Evolutionary conservation across 2,329 filamentous ascomycete species (phyloP), one percentile per base, ranked within the genome.

Genomic region (Pseudocercospora fuligena): DNA sequence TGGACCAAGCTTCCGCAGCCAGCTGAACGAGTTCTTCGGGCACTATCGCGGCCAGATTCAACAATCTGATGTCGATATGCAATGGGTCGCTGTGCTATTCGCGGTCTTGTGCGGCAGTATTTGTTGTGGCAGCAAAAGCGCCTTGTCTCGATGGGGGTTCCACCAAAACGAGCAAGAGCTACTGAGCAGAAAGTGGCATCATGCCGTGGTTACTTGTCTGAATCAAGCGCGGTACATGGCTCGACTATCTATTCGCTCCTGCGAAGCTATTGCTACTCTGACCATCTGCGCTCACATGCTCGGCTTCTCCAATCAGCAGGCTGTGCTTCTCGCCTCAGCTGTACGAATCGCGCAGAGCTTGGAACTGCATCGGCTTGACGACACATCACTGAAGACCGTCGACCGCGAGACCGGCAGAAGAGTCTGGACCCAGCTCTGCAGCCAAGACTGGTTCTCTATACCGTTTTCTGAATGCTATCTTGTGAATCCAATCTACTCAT

Each of bases 211-310:
- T 11, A 59, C 51, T 16, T 66, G 59, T 53, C 64, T 66, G 11
- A 63, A 63, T 21, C 29, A 27, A 8, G 59, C 60, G 14, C 16
- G 58, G 1, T 66, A 60, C 23, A 63, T 66, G 59, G 60, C 60
- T 5, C 46, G 62, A 8, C 49, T 31, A 19, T 66, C 64, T 2
- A 66, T 66, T 33, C 46, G 29, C 6, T 58, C 60, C 23, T 66
- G 64, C 36, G 47, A 66, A 56, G 60, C 64, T 0, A 67, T 67
- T 33, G 57, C 65, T 19, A 67, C 61, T 36, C 29, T 67, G 46
- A 67, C 66, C 21, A 69, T 69, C 23, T 57, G 61, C 23, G 64
- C 57, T n/a, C 61, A 69, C n/a, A 59, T 66, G 5, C 64, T 69
- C 7, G 66, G 64, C 11, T 62, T 23, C 49, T 66, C 64, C 19